phyloP scores from a whole-genome alignment of 306 rosid species.

The Corylus americana region DNA sequence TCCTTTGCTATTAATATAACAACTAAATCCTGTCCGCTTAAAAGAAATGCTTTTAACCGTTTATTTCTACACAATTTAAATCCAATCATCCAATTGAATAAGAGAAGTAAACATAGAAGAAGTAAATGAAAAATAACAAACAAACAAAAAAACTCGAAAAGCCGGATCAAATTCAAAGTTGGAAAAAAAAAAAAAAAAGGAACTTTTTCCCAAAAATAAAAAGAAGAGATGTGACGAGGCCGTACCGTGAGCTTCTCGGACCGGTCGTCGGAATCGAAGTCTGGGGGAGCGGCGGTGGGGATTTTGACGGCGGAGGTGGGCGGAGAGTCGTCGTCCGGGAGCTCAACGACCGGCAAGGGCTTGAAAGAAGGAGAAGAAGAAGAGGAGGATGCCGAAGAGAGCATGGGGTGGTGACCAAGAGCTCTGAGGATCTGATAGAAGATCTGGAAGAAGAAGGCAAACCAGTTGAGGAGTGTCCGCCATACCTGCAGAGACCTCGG shows the following conservation, averaged over 20 bases:
- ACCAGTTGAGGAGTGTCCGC: constrained; percentile 80
- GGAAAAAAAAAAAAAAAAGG: not conserved
- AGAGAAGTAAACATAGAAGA: not conserved
- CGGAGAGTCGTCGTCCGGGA: constrained; percentile 48
- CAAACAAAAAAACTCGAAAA: not conserved
- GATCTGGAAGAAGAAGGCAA: constrained; percentile 88
- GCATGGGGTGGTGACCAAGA: constrained; percentile 73
- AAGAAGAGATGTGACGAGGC: not conserved
- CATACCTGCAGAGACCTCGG: constrained; percentile 68
- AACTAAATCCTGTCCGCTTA: not conserved
- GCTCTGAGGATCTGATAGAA: constrained; percentile 77
- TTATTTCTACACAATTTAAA: not conserved
- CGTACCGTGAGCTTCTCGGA: constrained; percentile 66
- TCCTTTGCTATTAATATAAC: not conserved
- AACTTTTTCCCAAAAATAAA: not conserved
- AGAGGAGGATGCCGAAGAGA: constrained; percentile 66
- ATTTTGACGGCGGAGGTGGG: constrained; percentile 57
- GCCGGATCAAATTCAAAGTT: not conserved
- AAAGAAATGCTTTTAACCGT: not conserved
- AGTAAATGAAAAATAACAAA: not conserved
- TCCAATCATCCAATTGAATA: not conserved
- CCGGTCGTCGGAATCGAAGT: constrained; percentile 29
- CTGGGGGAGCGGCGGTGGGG: constrained; percentile 30
- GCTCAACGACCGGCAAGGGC: constrained; percentile 77
- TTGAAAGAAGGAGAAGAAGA: constrained; percentile 66